A percentile compares a stretch with the other conserved stretches of the same genome.
Evolutionary conservation across 352 stramenopile species (phyloP).

Genomic region (Phytophthora sojae): DNA sequence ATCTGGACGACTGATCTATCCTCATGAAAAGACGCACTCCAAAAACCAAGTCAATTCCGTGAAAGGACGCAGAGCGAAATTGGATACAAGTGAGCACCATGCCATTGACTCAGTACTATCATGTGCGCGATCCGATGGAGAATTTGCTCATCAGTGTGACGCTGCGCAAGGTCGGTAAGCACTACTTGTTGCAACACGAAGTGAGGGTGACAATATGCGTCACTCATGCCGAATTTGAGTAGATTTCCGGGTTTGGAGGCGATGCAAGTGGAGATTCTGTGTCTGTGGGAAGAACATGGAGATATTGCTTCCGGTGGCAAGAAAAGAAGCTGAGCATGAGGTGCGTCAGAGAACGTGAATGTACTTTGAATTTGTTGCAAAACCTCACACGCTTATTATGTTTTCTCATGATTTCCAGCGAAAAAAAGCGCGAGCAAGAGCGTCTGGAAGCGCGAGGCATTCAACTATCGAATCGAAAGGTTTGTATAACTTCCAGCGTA

Average conservation of each 20-base stretch:
- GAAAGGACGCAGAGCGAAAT: slow-evolving; percentile 9
- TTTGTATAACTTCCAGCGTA: not conserved
- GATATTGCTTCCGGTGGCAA: slow-evolving; percentile 65
- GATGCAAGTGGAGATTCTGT: slow-evolving; percentile 15
- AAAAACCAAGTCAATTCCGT: not conserved
- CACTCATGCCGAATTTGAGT: not conserved
- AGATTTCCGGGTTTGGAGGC: slow-evolving; percentile 33
- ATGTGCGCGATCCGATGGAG: slow-evolving; percentile 79
- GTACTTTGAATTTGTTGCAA: not conserved
- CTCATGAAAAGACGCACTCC: slow-evolving; percentile 16
- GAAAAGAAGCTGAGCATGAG: slow-evolving; percentile 44
- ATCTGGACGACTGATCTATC: slow-evolving; percentile 1
- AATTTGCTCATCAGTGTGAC: slow-evolving; percentile 65
- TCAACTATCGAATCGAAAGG: slow-evolving; percentile 17
- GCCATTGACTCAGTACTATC: slow-evolving; percentile 65
- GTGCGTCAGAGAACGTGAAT: not conserved
- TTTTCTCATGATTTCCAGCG: not conserved
- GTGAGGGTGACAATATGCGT: not conserved
- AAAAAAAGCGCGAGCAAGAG: slow-evolving; percentile 25
- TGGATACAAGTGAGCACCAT: slow-evolving; percentile 21
- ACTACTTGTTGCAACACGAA: not conserved
- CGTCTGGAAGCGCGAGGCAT: slow-evolving; percentile 27
- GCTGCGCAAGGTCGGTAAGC: slow-evolving; percentile 60
- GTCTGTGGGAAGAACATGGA: slow-evolving; percentile 49
- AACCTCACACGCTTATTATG: not conserved